phyloP scores from a whole-genome alignment of 2,329 filamentous ascomycete genomes.

The Penicillium vulpinum region DNA sequence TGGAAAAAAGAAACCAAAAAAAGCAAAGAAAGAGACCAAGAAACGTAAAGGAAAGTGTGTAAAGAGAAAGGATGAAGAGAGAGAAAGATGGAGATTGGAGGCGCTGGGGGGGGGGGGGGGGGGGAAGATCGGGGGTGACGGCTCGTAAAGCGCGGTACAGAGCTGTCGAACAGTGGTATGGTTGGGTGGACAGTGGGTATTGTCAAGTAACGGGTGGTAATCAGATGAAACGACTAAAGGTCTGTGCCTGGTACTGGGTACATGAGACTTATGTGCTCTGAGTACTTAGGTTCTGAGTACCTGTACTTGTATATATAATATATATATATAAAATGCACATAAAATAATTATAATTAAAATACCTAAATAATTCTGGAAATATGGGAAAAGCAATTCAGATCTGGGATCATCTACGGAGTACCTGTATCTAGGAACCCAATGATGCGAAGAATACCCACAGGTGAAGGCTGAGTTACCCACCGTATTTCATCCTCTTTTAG shows the following conservation, averaged over 20 bases:
- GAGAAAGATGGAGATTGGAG: conserved; percentile 17
- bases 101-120: conserved; percentile 12
- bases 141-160: conserved; percentile 13
- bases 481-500: conserved; percentile 8
- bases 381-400: conserved; percentile 7
- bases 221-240: conserved; percentile 6
- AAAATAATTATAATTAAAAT: background rate
- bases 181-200: conserved; percentile 6
- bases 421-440: background rate
- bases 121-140: conserved; percentile 12
- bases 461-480: conserved; percentile 12
- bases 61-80: conserved; percentile 19
- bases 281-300: background rate
- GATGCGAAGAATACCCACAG: conserved; percentile 3
- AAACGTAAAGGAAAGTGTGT: conserved; percentile 18
- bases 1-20: conserved; percentile 20
- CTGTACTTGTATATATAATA: background rate
- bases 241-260: conserved; percentile 12
- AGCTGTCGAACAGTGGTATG: conserved; percentile 8
- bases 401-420: conserved; percentile 2
- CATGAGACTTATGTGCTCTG: conserved; percentile 12
- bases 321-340: too few species aligned
- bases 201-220: conserved; percentile 11
- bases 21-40: conserved; percentile 20
- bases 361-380: background rate